Evolutionary conservation across 495 filamentous ascomycete genomes (phyloP), one percentile per base, ranked within the genome.

Genomic region (Aspergillus asperescens): DNA sequence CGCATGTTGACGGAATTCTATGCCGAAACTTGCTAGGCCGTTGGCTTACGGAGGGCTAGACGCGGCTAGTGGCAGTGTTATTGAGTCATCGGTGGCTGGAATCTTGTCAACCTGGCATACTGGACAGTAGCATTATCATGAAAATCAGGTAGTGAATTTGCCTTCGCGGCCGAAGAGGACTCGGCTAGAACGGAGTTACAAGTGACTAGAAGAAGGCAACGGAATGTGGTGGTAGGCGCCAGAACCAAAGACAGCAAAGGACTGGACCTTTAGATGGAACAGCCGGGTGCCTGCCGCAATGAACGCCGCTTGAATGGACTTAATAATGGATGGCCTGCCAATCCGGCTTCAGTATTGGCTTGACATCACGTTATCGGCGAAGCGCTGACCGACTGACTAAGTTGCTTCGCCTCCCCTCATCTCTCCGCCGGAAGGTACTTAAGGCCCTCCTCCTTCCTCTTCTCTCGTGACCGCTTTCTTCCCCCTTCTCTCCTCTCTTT

Each of bases 311-410:
- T 27, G 20, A 20, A 52, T 20, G 12, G 39, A 40, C 48, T 56
- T 45, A 47, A 37, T 52, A 42, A 47, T 43, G 38, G 37, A 43
- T 7, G 18, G 38, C 27, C 39, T 34, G 34, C 32, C 31, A 52
- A 46, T 52, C 29, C 35, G 44, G 48, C 48, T 57, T 50, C 56
- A 67, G 55, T 51, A 50, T n/a, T 56, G 63, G 43, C 56, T 55
- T 58, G 58, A 51, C 59, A 54, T 54, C 62, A 65, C 63, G 50
- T 61, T 59, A 63, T 72, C 71, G 60, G 57, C 66, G 69, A 55
- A 64, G 66, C 60, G 58, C 62, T 62, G 58, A 52, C 60, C 52
- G 63, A 59, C 50, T 72, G 65, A 75, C 67, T 66, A 71, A 72
- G 61, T 62, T 56, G 57, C 58, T 67, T 70, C 57, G 60, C 72